Conservation (phyloP, 1,284 basidiomycete genomes). For the Rhodotorula sp. region DNA sequence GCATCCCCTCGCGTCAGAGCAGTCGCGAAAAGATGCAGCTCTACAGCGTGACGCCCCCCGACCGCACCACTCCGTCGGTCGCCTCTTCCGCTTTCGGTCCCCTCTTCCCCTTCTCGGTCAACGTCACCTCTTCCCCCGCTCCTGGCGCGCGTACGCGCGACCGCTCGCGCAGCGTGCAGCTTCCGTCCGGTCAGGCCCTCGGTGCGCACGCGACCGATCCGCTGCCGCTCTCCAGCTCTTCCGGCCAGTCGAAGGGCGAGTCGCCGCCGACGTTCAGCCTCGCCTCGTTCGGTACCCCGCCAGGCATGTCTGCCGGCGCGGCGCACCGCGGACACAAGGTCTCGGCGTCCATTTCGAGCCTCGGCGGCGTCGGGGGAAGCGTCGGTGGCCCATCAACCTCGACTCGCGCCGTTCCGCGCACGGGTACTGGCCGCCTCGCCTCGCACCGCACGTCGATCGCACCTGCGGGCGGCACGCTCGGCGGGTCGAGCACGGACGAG, state of each 20-base stretch:
- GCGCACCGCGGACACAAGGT: background rate
- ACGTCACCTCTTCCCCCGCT: background rate
- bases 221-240: background rate
- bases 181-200: background rate
- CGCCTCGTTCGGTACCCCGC: background rate
- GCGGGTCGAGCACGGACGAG: constrained; percentile 50
- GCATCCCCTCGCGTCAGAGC: constrained; percentile 15
- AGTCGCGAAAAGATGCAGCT: constrained; percentile 23
- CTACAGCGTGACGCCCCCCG: background rate
- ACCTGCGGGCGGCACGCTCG: constrained; percentile 7
- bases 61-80: background rate
- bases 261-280: constrained; percentile 27
- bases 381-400: background rate
- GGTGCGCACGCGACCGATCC: background rate
- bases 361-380: background rate
- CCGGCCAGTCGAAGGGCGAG: background rate
- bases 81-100: constrained; percentile 32
- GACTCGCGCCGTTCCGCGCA: background rate
- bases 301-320: background rate
- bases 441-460: constrained; percentile 33
- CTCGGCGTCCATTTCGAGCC: constrained; percentile 24
- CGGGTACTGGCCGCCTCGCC: background rate
- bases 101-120: constrained; percentile 25
- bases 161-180: constrained; percentile 30
- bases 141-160: constrained; percentile 4